phyloP scores from a whole-genome alignment of 768 basidiomycete genomes.

The Psilocybe azurescens region DNA sequence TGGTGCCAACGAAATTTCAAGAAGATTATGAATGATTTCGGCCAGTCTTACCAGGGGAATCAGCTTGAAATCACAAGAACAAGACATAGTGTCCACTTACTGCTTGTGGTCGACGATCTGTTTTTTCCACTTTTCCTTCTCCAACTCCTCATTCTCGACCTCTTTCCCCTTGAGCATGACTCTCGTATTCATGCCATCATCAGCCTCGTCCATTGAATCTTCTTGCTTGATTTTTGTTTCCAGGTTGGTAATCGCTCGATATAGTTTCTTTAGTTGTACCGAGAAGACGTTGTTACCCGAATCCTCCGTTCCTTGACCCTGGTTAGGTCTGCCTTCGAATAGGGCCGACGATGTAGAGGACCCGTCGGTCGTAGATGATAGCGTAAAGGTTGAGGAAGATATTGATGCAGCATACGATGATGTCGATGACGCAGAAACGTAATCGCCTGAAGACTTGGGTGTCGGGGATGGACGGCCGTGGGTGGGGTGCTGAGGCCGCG shows the following conservation, averaged over 20 bases:
- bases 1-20: constrained; percentile 85
- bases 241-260: constrained; percentile 80
- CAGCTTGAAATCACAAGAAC: constrained; percentile 12
- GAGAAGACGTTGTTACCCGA: constrained; percentile 73
- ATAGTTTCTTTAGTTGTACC: constrained; percentile 77
- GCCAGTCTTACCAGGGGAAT: constrained; percentile 63
- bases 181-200: constrained; percentile 49
- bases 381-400: constrained; percentile 70
- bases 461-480: constrained; percentile 50
- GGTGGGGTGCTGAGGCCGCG: constrained; percentile 45
- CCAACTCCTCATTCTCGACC: constrained; percentile 57
- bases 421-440: constrained; percentile 74
- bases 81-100: constrained; percentile 48
- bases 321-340: constrained; percentile 57
- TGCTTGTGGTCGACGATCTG: constrained; percentile 82
- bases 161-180: constrained; percentile 50
- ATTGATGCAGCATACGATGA: constrained; percentile 77
- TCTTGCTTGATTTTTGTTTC: constrained; percentile 77
- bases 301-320: constrained; percentile 48
- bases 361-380: constrained; percentile 78
- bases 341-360: constrained; percentile 76
- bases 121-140: constrained; percentile 79
- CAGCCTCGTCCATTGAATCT: constrained; percentile 59
- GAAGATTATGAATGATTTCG: constrained; percentile 87
- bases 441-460: constrained; percentile 70